Conservation (phyloP, 2,329 filamentous ascomycete species). For the Colletotrichum paranaense region DNA sequence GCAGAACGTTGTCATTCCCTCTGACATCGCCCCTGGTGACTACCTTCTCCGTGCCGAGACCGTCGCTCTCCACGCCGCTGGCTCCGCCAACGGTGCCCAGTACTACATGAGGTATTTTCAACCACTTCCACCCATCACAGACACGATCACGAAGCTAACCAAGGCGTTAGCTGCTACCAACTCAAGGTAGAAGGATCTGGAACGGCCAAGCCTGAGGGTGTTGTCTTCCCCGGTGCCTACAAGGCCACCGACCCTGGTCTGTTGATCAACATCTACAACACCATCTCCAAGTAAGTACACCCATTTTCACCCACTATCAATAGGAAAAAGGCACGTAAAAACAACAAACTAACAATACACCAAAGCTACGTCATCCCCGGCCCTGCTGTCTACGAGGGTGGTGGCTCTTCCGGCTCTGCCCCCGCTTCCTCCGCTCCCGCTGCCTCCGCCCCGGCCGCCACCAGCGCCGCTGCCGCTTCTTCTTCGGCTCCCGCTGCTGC, state of each 20-base stretch:
- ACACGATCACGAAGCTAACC: no score
- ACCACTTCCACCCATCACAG: neutral
- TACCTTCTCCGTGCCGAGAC: conserved; percentile 67
- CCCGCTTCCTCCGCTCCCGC: neutral
- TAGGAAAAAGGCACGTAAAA: neutral
- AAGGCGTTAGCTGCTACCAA: conserved; percentile 38
- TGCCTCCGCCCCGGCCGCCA: neutral
- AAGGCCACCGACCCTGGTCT: conserved; percentile 54
- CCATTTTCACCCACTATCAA: no score
- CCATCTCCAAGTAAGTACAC: conserved; percentile 10
- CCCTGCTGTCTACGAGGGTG: conserved; percentile 38
- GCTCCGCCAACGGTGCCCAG: conserved; percentile 50
- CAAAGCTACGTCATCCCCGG: conserved; percentile 34
- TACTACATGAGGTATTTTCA: conserved; percentile 42
- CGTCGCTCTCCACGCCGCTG: conserved; percentile 61
- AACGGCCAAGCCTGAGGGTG: conserved; percentile 38
- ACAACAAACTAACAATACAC: neutral
- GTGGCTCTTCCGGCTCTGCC: conserved; percentile 32
- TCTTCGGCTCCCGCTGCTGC: conserved; percentile 6
- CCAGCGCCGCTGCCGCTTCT: neutral
- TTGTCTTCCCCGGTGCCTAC: conserved; percentile 37
- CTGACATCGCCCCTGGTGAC: conserved; percentile 59
- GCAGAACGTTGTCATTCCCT: conserved; percentile 49
- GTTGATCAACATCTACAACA: conserved; percentile 56
- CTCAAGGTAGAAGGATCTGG: conserved; percentile 41